Evolutionary conservation across 2,329 filamentous ascomycete genomes (phyloP).

Genomic region (Beauveria rudraprayagi): DNA sequence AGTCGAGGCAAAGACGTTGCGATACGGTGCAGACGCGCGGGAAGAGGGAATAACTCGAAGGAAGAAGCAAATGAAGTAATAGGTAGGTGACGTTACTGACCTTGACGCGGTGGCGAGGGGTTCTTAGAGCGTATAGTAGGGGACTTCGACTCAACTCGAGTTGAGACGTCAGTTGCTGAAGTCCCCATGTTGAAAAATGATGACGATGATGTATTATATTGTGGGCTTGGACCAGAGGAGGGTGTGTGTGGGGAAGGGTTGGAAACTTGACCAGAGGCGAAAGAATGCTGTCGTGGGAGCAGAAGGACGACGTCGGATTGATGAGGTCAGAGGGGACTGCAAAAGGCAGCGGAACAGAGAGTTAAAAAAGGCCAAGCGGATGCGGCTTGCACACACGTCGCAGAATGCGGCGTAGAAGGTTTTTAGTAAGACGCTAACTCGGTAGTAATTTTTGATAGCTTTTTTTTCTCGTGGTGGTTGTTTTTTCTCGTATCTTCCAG

Average conservation of each 20-base stretch:
- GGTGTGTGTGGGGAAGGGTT: slow-evolving; percentile 23
- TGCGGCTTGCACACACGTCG: neutral
- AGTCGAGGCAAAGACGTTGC: slow-evolving; percentile 11
- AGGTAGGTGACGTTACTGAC: slow-evolving; percentile 25
- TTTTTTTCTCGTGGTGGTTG: neutral
- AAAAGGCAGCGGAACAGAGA: neutral
- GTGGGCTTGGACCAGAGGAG: slow-evolving; percentile 17
- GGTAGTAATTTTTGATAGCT: neutral
- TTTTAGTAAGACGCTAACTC: slow-evolving; percentile 2
- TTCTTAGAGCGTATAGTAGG: slow-evolving; percentile 39
- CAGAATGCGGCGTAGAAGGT: neutral
- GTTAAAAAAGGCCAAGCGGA: neutral
- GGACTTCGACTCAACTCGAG: slow-evolving; percentile 38
- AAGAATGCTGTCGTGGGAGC: slow-evolving; percentile 12
- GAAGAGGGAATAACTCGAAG: neutral
- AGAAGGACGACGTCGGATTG: slow-evolving; percentile 20
- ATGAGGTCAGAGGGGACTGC: slow-evolving; percentile 32
- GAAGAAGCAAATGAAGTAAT: slow-evolving; percentile 8
- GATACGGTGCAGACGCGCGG: slow-evolving; percentile 15
- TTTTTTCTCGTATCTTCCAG: neutral
- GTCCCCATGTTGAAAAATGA: slow-evolving; percentile 32
- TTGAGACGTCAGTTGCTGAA: slow-evolving; percentile 32
- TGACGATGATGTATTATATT: slow-evolving; percentile 40
- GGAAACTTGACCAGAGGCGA: slow-evolving; percentile 12
- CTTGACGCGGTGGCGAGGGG: slow-evolving; percentile 32